These are phyloP conservation scores for Aspergillus sp. DNA, from an alignment of 2,329 filamentous ascomycete species.

Conservation along the genomic window DNA sequence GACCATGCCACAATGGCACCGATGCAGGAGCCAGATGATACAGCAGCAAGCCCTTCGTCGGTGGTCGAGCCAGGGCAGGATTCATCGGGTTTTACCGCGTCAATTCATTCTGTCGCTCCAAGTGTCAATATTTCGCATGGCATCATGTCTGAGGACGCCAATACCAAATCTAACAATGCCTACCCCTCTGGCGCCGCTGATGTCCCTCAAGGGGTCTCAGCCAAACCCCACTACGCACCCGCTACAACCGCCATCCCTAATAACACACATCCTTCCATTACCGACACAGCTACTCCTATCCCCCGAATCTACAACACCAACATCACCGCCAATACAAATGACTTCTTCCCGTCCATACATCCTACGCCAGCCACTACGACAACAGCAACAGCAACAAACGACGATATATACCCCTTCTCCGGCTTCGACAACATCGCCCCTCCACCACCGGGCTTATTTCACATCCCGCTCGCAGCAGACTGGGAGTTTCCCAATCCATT, in stretches of 20 bases:
- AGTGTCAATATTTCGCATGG: not conserved
- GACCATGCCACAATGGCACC: not conserved
- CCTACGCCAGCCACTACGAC: slow-evolving; percentile 3
- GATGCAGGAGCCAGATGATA: slow-evolving; percentile 11
- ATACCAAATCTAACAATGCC: no score
- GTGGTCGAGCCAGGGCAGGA: not conserved
- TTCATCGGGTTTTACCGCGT: not conserved
- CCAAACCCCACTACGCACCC: not conserved
- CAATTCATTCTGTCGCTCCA: not conserved
- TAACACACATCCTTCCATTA: not conserved
- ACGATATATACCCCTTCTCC: not conserved
- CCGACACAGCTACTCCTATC: slow-evolving; percentile 1
- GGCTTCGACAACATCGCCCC: not conserved
- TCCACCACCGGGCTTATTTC: slow-evolving; percentile 60
- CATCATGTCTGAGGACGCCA: not conserved
- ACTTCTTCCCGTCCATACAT: not conserved
- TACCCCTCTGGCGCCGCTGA: not conserved
- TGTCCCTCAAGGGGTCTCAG: not conserved
- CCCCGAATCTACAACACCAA: slow-evolving; percentile 2
- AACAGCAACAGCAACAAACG: slow-evolving; percentile 11
- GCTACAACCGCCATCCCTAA: not conserved
- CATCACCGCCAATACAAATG: not conserved
- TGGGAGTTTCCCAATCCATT: slow-evolving; percentile 51
- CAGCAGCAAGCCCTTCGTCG: not conserved
- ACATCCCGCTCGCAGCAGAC: slow-evolving; percentile 82